These are phyloP conservation scores for Leptographium procerum DNA, from an alignment of 2,329 filamentous ascomycete genomes.

Conservation along the genomic window DNA sequence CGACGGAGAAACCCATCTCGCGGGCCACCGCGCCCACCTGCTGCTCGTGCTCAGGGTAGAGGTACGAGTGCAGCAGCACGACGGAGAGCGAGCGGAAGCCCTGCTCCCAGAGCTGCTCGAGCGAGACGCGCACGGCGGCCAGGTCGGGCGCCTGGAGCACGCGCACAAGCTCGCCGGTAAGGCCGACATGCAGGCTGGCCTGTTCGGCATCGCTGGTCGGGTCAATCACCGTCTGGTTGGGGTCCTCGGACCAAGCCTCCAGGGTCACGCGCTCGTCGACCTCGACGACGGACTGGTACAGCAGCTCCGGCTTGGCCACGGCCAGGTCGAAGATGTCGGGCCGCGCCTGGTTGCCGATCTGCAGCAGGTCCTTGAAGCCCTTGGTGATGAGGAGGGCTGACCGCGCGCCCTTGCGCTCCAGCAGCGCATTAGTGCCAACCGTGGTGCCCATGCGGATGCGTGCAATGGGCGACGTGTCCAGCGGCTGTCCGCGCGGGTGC, in stretches of 20 bases:
- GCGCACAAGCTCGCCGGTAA: slow-evolving; percentile 64
- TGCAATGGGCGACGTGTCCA: slow-evolving; percentile 76
- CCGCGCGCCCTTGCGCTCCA: slow-evolving; percentile 82
- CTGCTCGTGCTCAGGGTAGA: slow-evolving; percentile 76
- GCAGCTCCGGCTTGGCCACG: slow-evolving; percentile 74
- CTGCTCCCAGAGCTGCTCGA: slow-evolving; percentile 55
- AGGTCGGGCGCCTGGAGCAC: slow-evolving; percentile 53
- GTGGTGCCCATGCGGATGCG: slow-evolving; percentile 95
- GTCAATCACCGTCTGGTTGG: slow-evolving; percentile 45
- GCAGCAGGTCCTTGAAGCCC: slow-evolving; percentile 77
- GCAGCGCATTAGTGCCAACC: slow-evolving; percentile 81
- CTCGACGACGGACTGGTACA: slow-evolving; percentile 80
- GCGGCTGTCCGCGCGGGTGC: slow-evolving; percentile 65
- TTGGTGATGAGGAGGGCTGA: slow-evolving; percentile 80
- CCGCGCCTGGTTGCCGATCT: slow-evolving; percentile 82
- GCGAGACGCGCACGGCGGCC: slow-evolving; percentile 42
- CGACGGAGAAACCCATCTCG: slow-evolving; percentile 61
- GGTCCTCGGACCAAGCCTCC: slow-evolving; percentile 87
- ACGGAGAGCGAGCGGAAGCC: slow-evolving; percentile 78
- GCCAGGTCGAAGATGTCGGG: slow-evolving; percentile 86
- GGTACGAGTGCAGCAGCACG: slow-evolving; percentile 86
- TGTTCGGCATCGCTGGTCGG: too few relatives aligned
- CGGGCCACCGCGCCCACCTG: slow-evolving; percentile 63
- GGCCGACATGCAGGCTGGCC: slow-evolving; percentile 47
- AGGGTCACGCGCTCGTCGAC: slow-evolving; percentile 83